Evolutionary conservation across 495 filamentous ascomycete genomes (phyloP).

Genomic region (Aspergillus taichungensis): DNA sequence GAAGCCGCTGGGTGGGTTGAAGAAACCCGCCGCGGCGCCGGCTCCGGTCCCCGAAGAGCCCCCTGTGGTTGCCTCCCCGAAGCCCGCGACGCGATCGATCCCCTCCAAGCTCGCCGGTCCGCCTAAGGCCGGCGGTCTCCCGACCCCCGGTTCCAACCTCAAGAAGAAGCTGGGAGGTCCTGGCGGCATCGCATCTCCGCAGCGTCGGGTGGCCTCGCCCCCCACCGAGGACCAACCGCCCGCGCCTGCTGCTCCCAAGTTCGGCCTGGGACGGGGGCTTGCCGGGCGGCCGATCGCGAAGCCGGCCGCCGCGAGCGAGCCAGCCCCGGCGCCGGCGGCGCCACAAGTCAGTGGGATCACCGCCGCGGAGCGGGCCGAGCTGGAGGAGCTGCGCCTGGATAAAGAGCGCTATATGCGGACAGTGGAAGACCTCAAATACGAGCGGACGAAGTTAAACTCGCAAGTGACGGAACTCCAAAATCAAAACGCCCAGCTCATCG

Average conservation of each 20-base stretch:
- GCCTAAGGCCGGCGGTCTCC: constrained; percentile 57
- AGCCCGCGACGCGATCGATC: constrained; percentile 50
- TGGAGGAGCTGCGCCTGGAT: constrained; percentile 77
- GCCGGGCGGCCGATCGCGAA: constrained; percentile 83
- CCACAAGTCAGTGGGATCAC: constrained; percentile 51
- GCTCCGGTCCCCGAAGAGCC: constrained; percentile 50
- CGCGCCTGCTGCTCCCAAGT: constrained; percentile 51
- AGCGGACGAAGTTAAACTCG: constrained; percentile 62
- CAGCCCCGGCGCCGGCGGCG: constrained; percentile 34
- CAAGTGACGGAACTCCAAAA: constrained; percentile 85
- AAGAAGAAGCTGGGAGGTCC: constrained; percentile 56
- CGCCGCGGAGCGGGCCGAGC: constrained; percentile 72
- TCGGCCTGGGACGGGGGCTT: constrained; percentile 66
- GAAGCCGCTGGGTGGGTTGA: constrained; percentile 43
- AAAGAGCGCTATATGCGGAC: constrained; percentile 66
- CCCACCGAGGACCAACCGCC: constrained; percentile 49
- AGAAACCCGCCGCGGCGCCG: constrained; percentile 48
- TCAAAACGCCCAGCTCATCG: constrained; percentile 91
- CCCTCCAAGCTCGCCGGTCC: constrained; percentile 54
- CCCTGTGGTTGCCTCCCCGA: constrained; percentile 41
- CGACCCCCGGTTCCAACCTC: constrained; percentile 54
- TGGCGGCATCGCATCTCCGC: constrained; percentile 55
- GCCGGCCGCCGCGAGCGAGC: constrained; percentile 42
- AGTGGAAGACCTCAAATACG: constrained; percentile 66
- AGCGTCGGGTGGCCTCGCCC: constrained; percentile 46